A percentile compares a stretch with the other conserved stretches of the same genome.
Evolutionary conservation across 257 asterid genomes (phyloP).

Genomic region (Eustoma russellianum): DNA sequence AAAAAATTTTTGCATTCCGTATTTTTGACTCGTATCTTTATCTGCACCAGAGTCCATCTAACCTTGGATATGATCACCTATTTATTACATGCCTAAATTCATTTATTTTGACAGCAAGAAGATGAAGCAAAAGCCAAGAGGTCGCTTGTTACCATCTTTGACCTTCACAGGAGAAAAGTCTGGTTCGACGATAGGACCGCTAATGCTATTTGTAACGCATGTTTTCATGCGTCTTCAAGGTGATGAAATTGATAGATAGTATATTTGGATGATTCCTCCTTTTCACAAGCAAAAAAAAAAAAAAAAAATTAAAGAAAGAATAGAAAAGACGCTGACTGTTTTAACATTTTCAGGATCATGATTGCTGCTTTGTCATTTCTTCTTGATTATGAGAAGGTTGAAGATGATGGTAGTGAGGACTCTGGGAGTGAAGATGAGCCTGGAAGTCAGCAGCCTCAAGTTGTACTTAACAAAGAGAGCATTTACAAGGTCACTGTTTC

Average conservation of each 20-base stretch:
- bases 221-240: constrained; percentile 78
- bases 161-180: constrained; percentile 76
- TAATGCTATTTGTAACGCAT: constrained; percentile 80
- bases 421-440: constrained; percentile 68
- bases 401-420: constrained; percentile 64
- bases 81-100: constrained; percentile 7
- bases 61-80: no score
- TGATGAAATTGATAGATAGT: constrained; percentile 12
- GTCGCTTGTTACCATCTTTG: constrained; percentile 64
- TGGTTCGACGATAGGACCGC: constrained; percentile 94
- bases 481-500: constrained; percentile 63
- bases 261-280: background rate
- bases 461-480: constrained; percentile 65
- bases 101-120: constrained; percentile 53
- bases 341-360: constrained; percentile 67
- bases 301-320: background rate
- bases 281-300: background rate
- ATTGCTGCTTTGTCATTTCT: constrained; percentile 80
- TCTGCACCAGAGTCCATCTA: no score
- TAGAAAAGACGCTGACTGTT: background rate
- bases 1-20: no score
- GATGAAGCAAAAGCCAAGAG: constrained; percentile 80
- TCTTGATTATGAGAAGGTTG: constrained; percentile 85
- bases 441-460: constrained; percentile 40
- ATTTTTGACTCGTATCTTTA: no score